A percentile compares a stretch with the other conserved stretches of the same genome.
Evolutionary conservation across 164 flowering plant species (phyloP).

Genomic region (Piper betle): DNA sequence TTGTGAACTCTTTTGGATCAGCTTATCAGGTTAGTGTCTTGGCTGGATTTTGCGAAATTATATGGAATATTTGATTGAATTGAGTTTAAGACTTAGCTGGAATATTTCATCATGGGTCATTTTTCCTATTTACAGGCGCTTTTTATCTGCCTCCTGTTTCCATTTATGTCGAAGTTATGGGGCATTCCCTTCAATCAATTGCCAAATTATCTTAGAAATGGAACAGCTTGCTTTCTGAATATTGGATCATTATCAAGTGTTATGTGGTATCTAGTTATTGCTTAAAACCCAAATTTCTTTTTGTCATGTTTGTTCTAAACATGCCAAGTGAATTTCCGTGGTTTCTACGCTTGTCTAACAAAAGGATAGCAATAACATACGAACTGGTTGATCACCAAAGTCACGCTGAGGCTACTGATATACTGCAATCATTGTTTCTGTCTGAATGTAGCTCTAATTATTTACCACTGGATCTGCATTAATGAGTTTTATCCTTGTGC

Average conservation of each 20-base stretch:
- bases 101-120: neutral
- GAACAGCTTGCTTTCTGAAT: slow-evolving; percentile 89
- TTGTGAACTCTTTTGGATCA: slow-evolving; percentile 89
- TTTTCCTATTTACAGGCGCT: slow-evolving; percentile 44
- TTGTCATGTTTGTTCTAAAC: neutral
- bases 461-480: too few relatives aligned
- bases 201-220: slow-evolving; percentile 69
- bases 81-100: neutral
- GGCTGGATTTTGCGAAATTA: neutral
- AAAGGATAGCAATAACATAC: too few relatives aligned
- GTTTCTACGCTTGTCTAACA: too few relatives aligned
- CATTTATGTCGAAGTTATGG: slow-evolving; percentile 88
- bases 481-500: too few relatives aligned
- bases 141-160: slow-evolving; percentile 75
- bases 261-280: slow-evolving; percentile 12
- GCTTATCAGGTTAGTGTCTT: slow-evolving; percentile 69
- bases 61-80: neutral
- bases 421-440: too few relatives aligned
- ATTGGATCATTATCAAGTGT: slow-evolving; percentile 54
- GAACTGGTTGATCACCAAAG: too few relatives aligned
- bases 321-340: too few relatives aligned
- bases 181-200: slow-evolving; percentile 81
- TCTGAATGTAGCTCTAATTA: too few relatives aligned
- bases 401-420: too few relatives aligned
- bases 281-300: neutral